Base-by-base conservation (phyloP, 202 grass and related monocot genomes). In the Hordeum pubiflorum region DNA sequence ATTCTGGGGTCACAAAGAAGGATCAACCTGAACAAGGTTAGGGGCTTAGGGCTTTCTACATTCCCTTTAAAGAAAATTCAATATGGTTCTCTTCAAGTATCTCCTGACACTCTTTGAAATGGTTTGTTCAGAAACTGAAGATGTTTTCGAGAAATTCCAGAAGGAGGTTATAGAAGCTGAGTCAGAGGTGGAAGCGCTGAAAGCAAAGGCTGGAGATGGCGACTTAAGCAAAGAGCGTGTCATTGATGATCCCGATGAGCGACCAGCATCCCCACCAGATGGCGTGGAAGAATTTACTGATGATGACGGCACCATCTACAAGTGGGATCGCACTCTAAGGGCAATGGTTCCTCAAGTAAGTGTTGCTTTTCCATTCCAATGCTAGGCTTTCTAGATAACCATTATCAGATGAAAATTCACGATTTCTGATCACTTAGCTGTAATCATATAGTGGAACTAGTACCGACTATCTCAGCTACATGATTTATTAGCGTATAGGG, bases 271-370 rank as follows among this genome's bases (percentile, higher is more conserved):
- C 58, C 92, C 95, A 50, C 95, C 95, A 14, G 92, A 93, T 82
- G 95, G 92, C 2, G 92, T 95, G 82, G 85, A 98, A 48, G 95
- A 98, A 80, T 98, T 98, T 75, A 98, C 90, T 69, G 95, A 98
- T 77, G 95, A 98, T 73, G 92, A 98, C 54, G 95, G 95, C 50
- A 94, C 90, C 41, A 75, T 91, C 80, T 98, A 95, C 80, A 94
- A 98, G 76, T 98, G 95, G 95, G 92, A 98, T 58, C 80, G 78
- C 70, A 52, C n/a, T 7, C 78, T 94, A 76, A 87, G 86, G 80
- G 92, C 85, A 85, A 95, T 91, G 92, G 92, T 88, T 94, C 95
- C 95, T 79, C 95, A 98, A 88, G 95, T 98, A 83, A 95, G 90
- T 93, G 41, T 67, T 81, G 37, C 20, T 15, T 41, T 79, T 21